These are phyloP conservation scores for Cunninghamia lanceolata DNA, from an alignment of 75 land plant genomes.

Conservation along the genomic window DNA sequence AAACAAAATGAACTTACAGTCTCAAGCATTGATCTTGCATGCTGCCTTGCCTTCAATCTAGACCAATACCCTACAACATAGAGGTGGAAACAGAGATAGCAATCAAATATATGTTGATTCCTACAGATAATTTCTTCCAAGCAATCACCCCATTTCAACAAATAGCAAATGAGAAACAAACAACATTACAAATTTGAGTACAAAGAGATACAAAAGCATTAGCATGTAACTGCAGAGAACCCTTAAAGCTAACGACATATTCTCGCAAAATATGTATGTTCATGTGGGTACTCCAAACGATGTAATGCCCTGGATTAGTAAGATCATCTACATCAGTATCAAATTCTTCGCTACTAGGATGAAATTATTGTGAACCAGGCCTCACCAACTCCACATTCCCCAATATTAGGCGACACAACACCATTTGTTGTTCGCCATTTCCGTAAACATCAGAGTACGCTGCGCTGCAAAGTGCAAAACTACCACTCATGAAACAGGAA, in stretches of 20 bases:
- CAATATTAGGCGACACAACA: constrained; percentile 43
- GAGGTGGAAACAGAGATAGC: not conserved
- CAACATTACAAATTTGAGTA: not conserved
- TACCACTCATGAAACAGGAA: constrained; percentile 16
- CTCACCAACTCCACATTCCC: constrained; percentile 43
- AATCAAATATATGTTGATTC: not conserved
- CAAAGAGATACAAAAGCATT: constrained; percentile 8
- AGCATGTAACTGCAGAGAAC: constrained; percentile 30
- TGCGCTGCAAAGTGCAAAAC: constrained; percentile 14
- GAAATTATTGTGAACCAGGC: constrained; percentile 36
- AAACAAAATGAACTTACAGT: not conserved
- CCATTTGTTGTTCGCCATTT: constrained; percentile 55
- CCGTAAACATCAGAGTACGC: constrained; percentile 56
- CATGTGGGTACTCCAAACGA: constrained; percentile 51
- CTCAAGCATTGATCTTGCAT: not conserved
- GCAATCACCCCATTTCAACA: not conserved
- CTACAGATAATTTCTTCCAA: not conserved
- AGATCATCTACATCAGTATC: constrained; percentile 46
- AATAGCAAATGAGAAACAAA: not conserved
- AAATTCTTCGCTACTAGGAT: constrained; percentile 38
- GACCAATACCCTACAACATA: not conserved
- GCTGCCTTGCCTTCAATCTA: not conserved
- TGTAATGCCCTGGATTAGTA: constrained; percentile 28
- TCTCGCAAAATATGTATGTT: constrained; percentile 55
- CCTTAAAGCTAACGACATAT: constrained; percentile 46